Base-by-base conservation (phyloP, 768 basidiomycete species). In the Lanmaoa rubissima region DNA sequence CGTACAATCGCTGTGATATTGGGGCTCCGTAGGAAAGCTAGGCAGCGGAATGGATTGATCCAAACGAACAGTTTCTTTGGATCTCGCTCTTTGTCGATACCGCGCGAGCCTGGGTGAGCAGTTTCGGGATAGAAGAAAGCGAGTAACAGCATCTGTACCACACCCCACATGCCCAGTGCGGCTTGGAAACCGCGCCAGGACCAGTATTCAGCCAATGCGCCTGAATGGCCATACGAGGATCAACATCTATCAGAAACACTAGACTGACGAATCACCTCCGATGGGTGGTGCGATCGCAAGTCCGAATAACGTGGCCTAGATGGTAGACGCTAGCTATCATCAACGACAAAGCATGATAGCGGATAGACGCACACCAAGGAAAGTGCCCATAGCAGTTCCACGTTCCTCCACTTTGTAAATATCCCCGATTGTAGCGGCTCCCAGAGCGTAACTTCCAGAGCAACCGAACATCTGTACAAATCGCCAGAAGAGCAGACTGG, bases 141-240 rank as follows among this genome's bases (percentile, higher is more conserved):
- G 34, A 87, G 73, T 5, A 73, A 57, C 8, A 78, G 6, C 36
- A 82, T 73, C 2, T 75, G 71, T 1, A 77, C 13, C 0, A 80
- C 38, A 2, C 78, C 79, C 39, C 73, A 66, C 0, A 75, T 36
- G 3, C 78, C 79, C 1, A 89, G 55, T 0, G 64, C 62, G 8
- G 70, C 64, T 63, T 90, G 86, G 68, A 86, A 79, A 4, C 76
- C 58, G 0, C 88, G 78, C 87, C 88, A 90, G 0, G 87, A 88
- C 35, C 76, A 77, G 59, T 86, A 87, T 50, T 85, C 74, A 0
- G 86, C 77, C 0, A 78, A 73, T 28, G 77, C 49, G 14, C 83
- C 83, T 82, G 10, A 16, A 52, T 26, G n/a, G 1, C 3, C 26
- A 34, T 21, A 40, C 50, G 26, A 26, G 39, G 17, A 49, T 57